phyloP scores from a whole-genome alignment of 2,329 filamentous ascomycete species.

The Aspergillus bombycis region DNA sequence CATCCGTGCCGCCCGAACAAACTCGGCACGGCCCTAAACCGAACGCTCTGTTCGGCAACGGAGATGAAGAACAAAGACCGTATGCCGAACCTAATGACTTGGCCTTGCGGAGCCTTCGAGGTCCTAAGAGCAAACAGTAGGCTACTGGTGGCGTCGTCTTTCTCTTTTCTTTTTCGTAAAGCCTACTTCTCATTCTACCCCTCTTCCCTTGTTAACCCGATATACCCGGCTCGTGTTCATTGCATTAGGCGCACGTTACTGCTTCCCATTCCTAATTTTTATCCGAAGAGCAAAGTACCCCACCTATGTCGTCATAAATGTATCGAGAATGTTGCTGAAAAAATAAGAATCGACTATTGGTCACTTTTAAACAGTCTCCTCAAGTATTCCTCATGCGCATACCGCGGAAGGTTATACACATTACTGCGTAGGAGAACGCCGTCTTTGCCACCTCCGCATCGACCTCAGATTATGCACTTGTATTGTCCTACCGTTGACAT shows the following conservation, averaged over 20 bases:
- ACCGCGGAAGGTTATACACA: neutral
- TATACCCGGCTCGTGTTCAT: constrained; percentile 13
- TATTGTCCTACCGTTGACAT: neutral
- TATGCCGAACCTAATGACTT: constrained; percentile 42
- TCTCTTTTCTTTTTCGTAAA: neutral
- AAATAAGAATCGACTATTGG: neutral
- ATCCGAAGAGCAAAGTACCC: neutral
- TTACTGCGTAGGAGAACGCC: neutral
- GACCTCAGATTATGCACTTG: neutral
- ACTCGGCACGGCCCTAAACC: constrained; percentile 39
- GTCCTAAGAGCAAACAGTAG: constrained; percentile 22
- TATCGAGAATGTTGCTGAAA: neutral
- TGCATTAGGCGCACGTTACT: neutral
- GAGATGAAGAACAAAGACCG: constrained; percentile 33
- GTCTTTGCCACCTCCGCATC: constrained; percentile 1
- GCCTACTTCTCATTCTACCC: neutral
- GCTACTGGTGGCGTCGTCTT: neutral
- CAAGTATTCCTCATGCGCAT: constrained; percentile 1
- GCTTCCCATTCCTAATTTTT: too few relatives aligned
- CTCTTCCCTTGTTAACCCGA: neutral
- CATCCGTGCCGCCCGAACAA: constrained; percentile 49
- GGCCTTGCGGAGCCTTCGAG: constrained; percentile 43
- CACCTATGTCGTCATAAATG: constrained; percentile 2
- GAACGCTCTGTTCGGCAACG: constrained; percentile 38
- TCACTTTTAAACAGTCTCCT: neutral